Evolutionary conservation across 306 rosid genomes (phyloP), one percentile per base, ranked within the genome.

Genomic region (Fragaria iinumae): DNA sequence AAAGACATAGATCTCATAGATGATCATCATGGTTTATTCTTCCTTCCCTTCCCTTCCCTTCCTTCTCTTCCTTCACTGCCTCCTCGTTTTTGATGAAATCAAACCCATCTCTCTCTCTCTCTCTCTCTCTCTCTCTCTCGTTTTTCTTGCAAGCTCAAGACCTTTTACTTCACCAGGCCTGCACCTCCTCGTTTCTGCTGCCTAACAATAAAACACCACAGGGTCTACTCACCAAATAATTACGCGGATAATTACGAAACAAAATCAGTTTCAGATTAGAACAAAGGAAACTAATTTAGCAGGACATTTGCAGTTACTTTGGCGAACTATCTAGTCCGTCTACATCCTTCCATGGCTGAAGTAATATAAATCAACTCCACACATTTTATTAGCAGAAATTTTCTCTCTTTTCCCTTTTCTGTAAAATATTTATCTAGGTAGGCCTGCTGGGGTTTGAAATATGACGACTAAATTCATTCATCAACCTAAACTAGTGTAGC

Each of bases 51-150:
- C 39, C 20, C 57, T 14, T 23, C 39, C 39, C 16, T 8, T 8
- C 8, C 45, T 7, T 41, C 2, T 7, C 62, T 21, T 44, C 67
- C 67, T 5, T 18, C 69, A 14, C 27, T 65, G 47, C 77, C 67
- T 65, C 91, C 91, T 89, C 90, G 88, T 81, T 87, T 72, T 67
- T 89, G 87, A 81, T 80, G 95, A 85, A 82, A 86, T 69, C 25
- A 20, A 64, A 63, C 77, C 77, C 50, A 41, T 32, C 57, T 68
- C 65, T 75, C 60, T 6, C 44, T 11, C 66, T 16, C 11, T 5
- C n/a, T 32, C 57, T 68, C 65, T 75, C 60, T 6, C 44, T 11
- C 39, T 16, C 11, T 5, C n/a, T 32, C 12, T 25, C 4, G 38
- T 60, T 60, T 29, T 27, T 60, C 38, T 60, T 1, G 39, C 67